These are phyloP conservation scores for Boeremia lycopersici DNA, from an alignment of 2,329 filamentous ascomycete genomes.

Conservation along the genomic window DNA sequence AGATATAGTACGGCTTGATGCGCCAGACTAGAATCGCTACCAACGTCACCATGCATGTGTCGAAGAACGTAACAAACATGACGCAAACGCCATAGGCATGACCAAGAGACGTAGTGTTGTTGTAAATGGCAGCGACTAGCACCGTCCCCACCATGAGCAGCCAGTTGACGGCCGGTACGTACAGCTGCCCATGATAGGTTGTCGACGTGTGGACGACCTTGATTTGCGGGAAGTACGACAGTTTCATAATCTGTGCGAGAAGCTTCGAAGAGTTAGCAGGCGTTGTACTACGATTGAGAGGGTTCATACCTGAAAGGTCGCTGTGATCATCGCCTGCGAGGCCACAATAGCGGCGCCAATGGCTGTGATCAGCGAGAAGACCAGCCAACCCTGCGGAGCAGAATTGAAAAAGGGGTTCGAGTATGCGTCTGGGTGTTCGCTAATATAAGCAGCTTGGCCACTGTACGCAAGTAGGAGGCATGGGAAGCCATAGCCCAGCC, in stretches of 20 bases:
- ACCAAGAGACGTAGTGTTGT: constrained; percentile 67
- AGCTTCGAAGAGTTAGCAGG: constrained; percentile 48
- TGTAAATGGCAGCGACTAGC: constrained; percentile 75
- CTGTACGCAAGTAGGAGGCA: constrained; percentile 70
- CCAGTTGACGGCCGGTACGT: constrained; percentile 78
- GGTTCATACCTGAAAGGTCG: constrained; percentile 66
- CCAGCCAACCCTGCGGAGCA: constrained; percentile 70
- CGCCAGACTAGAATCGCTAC: constrained; percentile 76
- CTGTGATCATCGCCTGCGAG: constrained; percentile 79
- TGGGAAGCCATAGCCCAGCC: constrained; percentile 72
- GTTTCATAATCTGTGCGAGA: constrained; percentile 74
- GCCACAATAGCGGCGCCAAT: constrained; percentile 76
- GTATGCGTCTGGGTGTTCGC: constrained; percentile 63
- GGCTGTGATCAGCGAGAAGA: constrained; percentile 70
- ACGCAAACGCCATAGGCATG: constrained; percentile 81
- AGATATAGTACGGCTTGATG: constrained; percentile 64
- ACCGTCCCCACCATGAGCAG: constrained; percentile 76
- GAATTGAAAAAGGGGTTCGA: constrained; percentile 77
- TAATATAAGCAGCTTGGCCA: constrained; percentile 77
- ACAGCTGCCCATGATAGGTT: constrained; percentile 75
- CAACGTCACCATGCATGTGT: constrained; percentile 74
- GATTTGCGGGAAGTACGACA: constrained; percentile 77
- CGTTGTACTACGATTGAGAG: neutral
- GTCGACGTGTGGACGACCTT: constrained; percentile 73
- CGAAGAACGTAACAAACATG: constrained; percentile 79